Percentiles rank a stretch among this genome's conserved stretches.
Conservation (phyloP, 148 eudicot species). For the Vaccinium macrocarpon region DNA sequence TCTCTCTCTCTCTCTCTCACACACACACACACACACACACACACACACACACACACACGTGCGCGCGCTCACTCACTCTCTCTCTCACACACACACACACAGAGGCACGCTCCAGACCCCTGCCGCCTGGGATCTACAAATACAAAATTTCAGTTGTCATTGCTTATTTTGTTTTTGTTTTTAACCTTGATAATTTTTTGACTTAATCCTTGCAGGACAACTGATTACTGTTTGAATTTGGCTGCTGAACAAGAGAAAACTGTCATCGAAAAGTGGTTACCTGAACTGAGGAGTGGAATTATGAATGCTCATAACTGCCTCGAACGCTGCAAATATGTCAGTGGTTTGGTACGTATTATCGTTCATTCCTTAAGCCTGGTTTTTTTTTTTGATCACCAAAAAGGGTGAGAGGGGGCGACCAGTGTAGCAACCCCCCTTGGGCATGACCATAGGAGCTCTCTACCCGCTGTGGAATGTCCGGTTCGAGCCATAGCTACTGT, state of each 20-base stretch:
- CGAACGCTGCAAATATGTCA: slow-evolving; percentile 79
- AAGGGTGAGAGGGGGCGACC: no score
- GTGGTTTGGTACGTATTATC: slow-evolving; percentile 75
- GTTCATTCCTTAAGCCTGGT: not conserved
- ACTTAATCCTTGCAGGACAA: slow-evolving; percentile 62
- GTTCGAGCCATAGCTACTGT: no score
- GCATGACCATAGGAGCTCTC: no score
- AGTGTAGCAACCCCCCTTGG: no score
- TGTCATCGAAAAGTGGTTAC: slow-evolving; percentile 74
- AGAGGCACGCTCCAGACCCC: not conserved
- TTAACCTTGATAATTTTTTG: slow-evolving; percentile 11
- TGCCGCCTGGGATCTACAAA: not conserved
- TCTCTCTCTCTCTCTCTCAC: not conserved
- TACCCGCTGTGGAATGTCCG: no score
- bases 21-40: no score
- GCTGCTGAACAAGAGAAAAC: slow-evolving; percentile 95
- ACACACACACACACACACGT: no score
- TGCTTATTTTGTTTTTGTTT: not conserved
- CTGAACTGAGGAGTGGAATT: slow-evolving; percentile 68
- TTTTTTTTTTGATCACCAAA: no score
- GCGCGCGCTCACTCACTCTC: not conserved
- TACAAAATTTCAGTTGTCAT: not conserved
- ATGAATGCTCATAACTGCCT: slow-evolving; percentile 71
- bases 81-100: not conserved
- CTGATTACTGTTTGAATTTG: slow-evolving; percentile 72